Base-by-base conservation (phyloP, 2,329 filamentous ascomycete genomes). In the Phaeoacremonium minimum region DNA sequence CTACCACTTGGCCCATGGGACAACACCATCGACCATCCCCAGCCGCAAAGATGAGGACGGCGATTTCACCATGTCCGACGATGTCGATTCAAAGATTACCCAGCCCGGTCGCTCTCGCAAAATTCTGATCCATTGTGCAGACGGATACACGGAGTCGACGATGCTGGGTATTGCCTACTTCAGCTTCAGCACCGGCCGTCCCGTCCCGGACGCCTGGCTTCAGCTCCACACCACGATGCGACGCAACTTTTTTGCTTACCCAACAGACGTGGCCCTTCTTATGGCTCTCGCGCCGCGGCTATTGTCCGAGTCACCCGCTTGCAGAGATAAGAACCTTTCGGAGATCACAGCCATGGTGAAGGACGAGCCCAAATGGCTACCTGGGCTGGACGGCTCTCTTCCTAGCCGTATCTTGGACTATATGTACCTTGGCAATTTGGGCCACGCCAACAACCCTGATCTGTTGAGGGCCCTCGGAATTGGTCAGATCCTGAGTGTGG, bases 211-310 rank as follows among this genome's bases (percentile, higher is more conserved):
- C 38, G 90, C 93, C 7, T 97, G 90, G 90, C 70, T 97, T 8
- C 74, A 80, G 41, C 69, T 98, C 33, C 93, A 98, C 57, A 82
- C 81, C 9, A 73, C 80, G 11, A 87, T 85, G 58, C 73, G 78
- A 38, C 85, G 93, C 41, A 97, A 98, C 55, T 96, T 97, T 66
- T 98, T 98, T 55, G 89, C 93, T 0, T 97, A 97, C 49, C 85
- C 87, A 2, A 87, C 87, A 0, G 93, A 98, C 55, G 89, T 96
- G 14, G 77, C 83, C 4, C 72, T 96, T 9, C 64, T 97, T n/a
- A 81, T 75, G 2, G 76, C 78, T 5, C 83, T 96, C 26, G 81
- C 91, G 41, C 76, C 80, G 15, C 82, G 85, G 12, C 69, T 97
- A 12, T 69, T 96, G 15, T 71, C 73, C 31, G 80, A 84, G 41